Percentiles rank a stretch among this genome's conserved stretches.
These are phyloP conservation scores for Dioszegia crocea DNA, from an alignment of 768 basidiomycete species.

Conservation along the genomic window DNA sequence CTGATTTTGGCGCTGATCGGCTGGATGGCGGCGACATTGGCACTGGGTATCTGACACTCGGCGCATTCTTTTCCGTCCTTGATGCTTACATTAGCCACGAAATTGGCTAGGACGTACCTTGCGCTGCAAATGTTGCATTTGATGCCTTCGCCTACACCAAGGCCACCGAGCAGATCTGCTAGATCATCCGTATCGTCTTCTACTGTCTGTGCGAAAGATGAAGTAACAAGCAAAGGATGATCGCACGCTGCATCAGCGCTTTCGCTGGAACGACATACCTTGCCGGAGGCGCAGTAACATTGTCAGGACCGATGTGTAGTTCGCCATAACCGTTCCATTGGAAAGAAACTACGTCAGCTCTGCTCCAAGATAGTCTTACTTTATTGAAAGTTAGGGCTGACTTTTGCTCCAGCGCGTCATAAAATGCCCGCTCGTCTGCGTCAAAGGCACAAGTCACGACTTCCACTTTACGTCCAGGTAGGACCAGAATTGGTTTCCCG, in stretches of 20 bases:
- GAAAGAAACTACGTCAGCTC: constrained; percentile 36
- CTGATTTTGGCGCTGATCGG: constrained; percentile 81
- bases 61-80: neutral
- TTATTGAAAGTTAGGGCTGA: constrained; percentile 59
- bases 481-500: constrained; percentile 73
- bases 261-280: constrained; percentile 55
- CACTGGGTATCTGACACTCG: constrained; percentile 36
- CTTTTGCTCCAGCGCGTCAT: constrained; percentile 64
- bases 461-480: constrained; percentile 70
- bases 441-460: constrained; percentile 76
- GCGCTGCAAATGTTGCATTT: constrained; percentile 76
- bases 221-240: constrained; percentile 75
- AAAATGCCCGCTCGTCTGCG: constrained; percentile 71
- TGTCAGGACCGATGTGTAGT: constrained; percentile 51
- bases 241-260: constrained; percentile 65
- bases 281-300: constrained; percentile 73
- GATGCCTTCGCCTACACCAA: constrained; percentile 59
- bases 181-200: constrained; percentile 77
- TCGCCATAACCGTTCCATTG: constrained; percentile 44
- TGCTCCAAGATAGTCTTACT: constrained; percentile 17
- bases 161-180: constrained; percentile 64
- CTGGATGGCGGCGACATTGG: constrained; percentile 52
- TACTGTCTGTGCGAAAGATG: constrained; percentile 60
- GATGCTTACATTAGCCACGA: constrained; percentile 54
- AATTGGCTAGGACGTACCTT: constrained; percentile 62